These are phyloP conservation scores for Dendrothele bispora DNA, from an alignment of 768 basidiomycete genomes.

Conservation along the genomic window DNA sequence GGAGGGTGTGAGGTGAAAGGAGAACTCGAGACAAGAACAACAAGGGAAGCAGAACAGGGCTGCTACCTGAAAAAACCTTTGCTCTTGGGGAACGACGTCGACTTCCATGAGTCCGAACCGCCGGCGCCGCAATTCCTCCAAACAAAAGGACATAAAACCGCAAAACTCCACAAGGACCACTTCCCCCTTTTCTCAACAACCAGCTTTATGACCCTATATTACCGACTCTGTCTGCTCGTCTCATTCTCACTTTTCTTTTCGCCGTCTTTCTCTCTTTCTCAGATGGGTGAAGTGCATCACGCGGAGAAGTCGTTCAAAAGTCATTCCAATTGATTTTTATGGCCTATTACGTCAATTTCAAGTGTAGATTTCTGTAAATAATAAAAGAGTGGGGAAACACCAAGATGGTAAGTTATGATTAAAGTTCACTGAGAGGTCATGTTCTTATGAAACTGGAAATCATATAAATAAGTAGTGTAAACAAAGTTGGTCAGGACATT, in stretches of 20 bases:
- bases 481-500: too few species aligned
- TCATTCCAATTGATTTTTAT: conserved; percentile 83
- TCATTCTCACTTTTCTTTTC: too few species aligned
- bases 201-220: conserved; percentile 40
- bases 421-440: too few species aligned
- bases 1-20: conserved; percentile 13
- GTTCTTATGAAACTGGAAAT: too few species aligned
- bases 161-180: conserved; percentile 7
- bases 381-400: too few species aligned
- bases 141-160: conserved; percentile 4
- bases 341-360: conserved; percentile 68
- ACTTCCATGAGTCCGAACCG: conserved; percentile 1
- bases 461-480: too few species aligned
- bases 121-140: background rate
- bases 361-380: conserved; percentile 75
- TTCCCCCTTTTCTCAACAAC: conserved; percentile 10
- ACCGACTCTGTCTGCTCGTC: conserved; percentile 32
- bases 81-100: background rate
- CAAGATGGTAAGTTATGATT: too few species aligned
- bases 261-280: background rate
- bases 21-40: conserved; percentile 22
- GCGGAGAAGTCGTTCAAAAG: conserved; percentile 35
- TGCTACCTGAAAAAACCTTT: too few species aligned
- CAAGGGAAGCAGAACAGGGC: conserved; percentile 6
- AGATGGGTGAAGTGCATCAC: background rate